Base-by-base conservation (phyloP, 2,329 filamentous ascomycete species). In the Ophiostoma himal-ulmi region DNA sequence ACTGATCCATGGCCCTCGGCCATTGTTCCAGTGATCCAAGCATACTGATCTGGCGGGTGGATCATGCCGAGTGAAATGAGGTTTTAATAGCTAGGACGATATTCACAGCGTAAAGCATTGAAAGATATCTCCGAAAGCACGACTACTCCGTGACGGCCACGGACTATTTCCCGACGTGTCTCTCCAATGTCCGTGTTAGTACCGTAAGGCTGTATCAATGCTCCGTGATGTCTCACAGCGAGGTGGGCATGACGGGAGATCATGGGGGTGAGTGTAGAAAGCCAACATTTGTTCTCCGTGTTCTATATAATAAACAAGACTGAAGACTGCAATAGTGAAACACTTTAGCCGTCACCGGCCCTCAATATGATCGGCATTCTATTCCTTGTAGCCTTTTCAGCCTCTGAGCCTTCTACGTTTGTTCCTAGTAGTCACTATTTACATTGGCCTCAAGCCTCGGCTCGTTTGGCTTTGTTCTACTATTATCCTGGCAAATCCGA, bases 1-100 rank as follows among this genome's bases (percentile, higher is more conserved):
- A 48, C 44, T 48, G 44, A 48, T 48, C 20, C 44, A 6, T 17
- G 41, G 44, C 44, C 44, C 44, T 48, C 30, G 20, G 17, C 7
- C 44, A 17, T 20, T 20, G 20, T 8, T 7, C 44, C 44, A 48
- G 44, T 48, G 44, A 48, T 48, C 44, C 10, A 20, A 48, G 44
- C 14, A 48, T 48, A 48, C 3, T 48, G 44, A 62, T 30, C 26
- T 30, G 14, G 57, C 57, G 57, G 57, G 57, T 17, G 26, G 57
- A 62, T 62, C 57, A 62, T 62, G 54, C 54, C 34, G 54, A 62
- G 57, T 62, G n/a, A 57, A 17, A 57, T 57, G n/a, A 48, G 44
- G 44, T 1, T 20, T 48, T 5, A 7, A 17, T 48, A 20, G 44
- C 44, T 48, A 20, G 44, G 44, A 17, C 44, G n/a, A 48, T 48